Base-by-base conservation (phyloP, 768 basidiomycete genomes). In the Psilocybe sp. region DNA sequence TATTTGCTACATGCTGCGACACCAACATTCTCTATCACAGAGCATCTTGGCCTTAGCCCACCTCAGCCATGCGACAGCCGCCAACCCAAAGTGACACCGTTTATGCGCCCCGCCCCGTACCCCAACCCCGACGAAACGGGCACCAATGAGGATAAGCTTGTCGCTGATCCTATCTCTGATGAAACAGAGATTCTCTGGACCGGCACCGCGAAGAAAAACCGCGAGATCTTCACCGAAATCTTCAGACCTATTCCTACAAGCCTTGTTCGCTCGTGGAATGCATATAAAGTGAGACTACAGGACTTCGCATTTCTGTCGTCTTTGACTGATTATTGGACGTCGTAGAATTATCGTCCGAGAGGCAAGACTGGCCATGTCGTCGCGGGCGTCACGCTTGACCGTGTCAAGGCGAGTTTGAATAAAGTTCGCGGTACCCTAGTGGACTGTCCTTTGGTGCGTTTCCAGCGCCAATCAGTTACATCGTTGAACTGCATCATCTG, bases 201-300 rank as follows among this genome's bases (percentile, higher is more conserved):
- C 36, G 73, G 71, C 34, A 93, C 89, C 0, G 94, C 92, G 14
- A 75, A 77, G 51, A 79, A 69, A 70, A 98, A 98, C 64, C 75
- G 91, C 47, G 87, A 89, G 63, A 77, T 94, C 48, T 96, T 92
- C 58, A 85, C 87, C 4, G 89, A 92, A 69, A 59, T 94, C 28
- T 97, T 96, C 76, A 77, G 84, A 36, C 85, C 89, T n/a, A 82
- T 92, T 13, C 92, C 93, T 3, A 87, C 84, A 11, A 92, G 96
- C 68, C 67, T 87, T 20, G 87, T 95, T 44, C 77, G 84, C 53
- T 76, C 77, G 49, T 94, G 90, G 92, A 69, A 77, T 8, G 79
- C 82, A 4, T 96, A 94, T 62, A 84, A 87, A 45, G 89, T 88
- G 57, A 23, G 81, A 66, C 49, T 49, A 16, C 23, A 28, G 39